These are phyloP conservation scores for Panicum hallii DNA, from an alignment of 202 grass and related monocot genomes.

Conservation along the genomic window DNA sequence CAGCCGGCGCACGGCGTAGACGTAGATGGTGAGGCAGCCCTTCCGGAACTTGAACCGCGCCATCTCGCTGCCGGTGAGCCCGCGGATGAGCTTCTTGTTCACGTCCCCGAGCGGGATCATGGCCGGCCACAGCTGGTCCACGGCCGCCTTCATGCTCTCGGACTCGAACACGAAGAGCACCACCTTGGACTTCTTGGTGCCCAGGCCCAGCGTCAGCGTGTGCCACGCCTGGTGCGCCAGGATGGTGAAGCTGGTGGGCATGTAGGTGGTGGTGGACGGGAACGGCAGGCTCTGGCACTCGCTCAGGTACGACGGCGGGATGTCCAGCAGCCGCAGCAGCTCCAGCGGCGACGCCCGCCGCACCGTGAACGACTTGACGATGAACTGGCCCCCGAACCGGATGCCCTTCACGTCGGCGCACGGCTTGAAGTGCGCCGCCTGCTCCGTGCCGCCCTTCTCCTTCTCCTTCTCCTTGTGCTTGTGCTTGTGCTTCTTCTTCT, in stretches of 20 bases:
- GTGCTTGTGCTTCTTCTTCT: constrained; percentile 54
- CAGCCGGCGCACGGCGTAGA: constrained; percentile 85
- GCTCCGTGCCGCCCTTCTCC: constrained; percentile 3
- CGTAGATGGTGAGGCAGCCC: constrained; percentile 96
- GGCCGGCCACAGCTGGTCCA: constrained; percentile 86
- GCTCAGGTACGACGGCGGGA: constrained; percentile 85
- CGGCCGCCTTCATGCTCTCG: constrained; percentile 81
- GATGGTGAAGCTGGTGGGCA: constrained; percentile 99
- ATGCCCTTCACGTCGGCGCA: constrained; percentile 87
- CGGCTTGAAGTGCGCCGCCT: constrained; percentile 78
- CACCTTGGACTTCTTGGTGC: constrained; percentile 97
- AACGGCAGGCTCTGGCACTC: constrained; percentile 89
- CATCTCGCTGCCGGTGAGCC: constrained; percentile 91
- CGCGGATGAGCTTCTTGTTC: constrained; percentile 94
- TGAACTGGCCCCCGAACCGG: constrained; percentile 91
- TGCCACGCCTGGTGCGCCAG: constrained; percentile 98
- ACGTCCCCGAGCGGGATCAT: constrained; percentile 92
- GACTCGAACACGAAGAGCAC: constrained; percentile 96
- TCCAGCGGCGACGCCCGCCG: constrained; percentile 86
- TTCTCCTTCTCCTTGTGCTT: constrained; percentile 49
- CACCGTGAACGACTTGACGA: constrained; percentile 97
- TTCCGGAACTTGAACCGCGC: constrained; percentile 98
- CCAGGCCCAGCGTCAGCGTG: constrained; percentile 94
- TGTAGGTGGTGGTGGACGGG: constrained; percentile 83
- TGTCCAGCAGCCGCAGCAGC: constrained; percentile 92